Percentiles rank a stretch among this genome's conserved stretches.
phyloP scores from a whole-genome alignment of 176 grass and related monocot genomes.

The Oropetium thomaeum region DNA sequence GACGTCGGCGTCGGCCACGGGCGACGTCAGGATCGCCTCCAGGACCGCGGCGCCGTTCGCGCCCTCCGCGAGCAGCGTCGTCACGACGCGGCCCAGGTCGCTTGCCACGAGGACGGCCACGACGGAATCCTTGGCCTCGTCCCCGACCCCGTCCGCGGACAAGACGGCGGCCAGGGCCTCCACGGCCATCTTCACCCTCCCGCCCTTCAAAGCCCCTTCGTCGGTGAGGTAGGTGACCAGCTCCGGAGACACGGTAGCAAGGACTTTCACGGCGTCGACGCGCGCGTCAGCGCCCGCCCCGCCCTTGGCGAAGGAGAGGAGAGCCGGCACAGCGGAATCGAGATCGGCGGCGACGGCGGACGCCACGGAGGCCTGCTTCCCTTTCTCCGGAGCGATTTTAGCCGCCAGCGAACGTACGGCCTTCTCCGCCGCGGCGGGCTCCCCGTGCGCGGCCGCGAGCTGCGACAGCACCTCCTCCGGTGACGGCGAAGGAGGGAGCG shows the following conservation, averaged over 20 bases:
- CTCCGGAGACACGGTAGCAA: conserved; percentile 47
- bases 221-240: conserved; percentile 37
- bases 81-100: conserved; percentile 36
- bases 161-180: conserved; percentile 49
- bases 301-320: conserved; percentile 48
- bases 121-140: conserved; percentile 43
- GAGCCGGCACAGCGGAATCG: conserved; percentile 35
- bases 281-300: conserved; percentile 39
- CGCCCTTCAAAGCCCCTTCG: conserved; percentile 30
- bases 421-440: conserved; percentile 52
- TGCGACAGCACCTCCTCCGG: conserved; percentile 43
- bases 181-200: conserved; percentile 33
- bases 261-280: conserved; percentile 46
- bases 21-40: conserved; percentile 58
- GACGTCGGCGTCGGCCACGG: conserved; percentile 42
- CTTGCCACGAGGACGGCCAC: conserved; percentile 34
- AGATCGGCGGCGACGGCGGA: conserved; percentile 40
- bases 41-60: conserved; percentile 43
- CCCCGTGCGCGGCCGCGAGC: conserved; percentile 41
- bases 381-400: conserved; percentile 51
- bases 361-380: conserved; percentile 41
- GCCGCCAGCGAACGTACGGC: conserved; percentile 48
- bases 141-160: conserved; percentile 29
- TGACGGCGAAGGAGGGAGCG: conserved; percentile 43
- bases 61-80: conserved; percentile 45